These are phyloP conservation scores for Pleurotus tuoliensis DNA, from an alignment of 768 basidiomycete genomes.

Conservation along the genomic window DNA sequence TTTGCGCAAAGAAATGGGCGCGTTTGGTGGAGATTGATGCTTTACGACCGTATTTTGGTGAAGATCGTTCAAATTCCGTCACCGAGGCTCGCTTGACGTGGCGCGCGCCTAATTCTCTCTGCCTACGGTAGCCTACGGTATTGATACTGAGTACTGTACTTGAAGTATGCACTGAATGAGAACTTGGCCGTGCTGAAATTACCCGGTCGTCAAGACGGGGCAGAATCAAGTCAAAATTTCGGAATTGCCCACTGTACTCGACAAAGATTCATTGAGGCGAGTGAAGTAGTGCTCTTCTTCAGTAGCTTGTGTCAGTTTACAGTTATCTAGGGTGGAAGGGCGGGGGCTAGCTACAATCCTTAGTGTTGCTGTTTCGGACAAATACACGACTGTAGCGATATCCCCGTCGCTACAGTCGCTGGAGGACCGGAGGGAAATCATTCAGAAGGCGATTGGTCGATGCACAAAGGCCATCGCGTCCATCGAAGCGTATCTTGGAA, in stretches of 20 bases:
- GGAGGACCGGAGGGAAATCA: conserved; percentile 10
- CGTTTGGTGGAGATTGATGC: no score
- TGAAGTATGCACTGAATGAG: no score
- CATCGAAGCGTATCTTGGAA: conserved; percentile 23
- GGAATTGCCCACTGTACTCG: conserved; percentile 26
- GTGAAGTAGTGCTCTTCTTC: not conserved
- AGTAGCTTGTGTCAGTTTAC: not conserved
- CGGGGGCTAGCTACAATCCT: conserved; percentile 30
- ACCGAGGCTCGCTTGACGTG: no score
- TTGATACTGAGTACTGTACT: no score
- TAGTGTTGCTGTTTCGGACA: conserved; percentile 27
- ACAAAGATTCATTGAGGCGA: conserved; percentile 27
- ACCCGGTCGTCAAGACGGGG: conserved; percentile 28
- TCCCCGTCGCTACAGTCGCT: conserved; percentile 22
- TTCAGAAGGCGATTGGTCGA: conserved; percentile 19
- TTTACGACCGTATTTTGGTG: no score
- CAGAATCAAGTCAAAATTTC: conserved; percentile 29
- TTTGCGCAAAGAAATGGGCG: no score
- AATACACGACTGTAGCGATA: conserved; percentile 4
- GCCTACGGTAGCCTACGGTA: no score
- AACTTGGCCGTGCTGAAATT: conserved; percentile 28
- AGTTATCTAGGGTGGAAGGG: conserved; percentile 26
- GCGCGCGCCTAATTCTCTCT: no score
- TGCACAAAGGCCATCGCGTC: conserved; percentile 17
- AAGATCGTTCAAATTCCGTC: no score